Percentiles rank a stretch among this genome's conserved stretches.
Conservation (phyloP, 768 basidiomycete genomes). For the Collybia sp. region DNA sequence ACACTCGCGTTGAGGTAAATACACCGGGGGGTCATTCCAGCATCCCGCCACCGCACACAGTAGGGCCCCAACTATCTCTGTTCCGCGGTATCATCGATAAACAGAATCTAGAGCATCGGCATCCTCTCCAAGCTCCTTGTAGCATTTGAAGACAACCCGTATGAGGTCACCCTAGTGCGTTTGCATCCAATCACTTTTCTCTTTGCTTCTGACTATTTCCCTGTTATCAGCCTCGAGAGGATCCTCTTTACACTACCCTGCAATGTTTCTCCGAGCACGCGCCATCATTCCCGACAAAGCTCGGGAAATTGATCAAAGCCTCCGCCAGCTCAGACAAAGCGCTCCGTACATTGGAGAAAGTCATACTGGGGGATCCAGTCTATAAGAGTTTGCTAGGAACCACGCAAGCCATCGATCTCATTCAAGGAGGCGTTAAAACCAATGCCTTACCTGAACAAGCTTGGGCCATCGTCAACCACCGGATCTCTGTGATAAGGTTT, state of each 20-base stretch:
- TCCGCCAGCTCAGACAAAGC: constrained; percentile 46
- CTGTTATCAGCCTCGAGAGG: constrained; percentile 44
- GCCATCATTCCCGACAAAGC: constrained; percentile 40
- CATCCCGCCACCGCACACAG: constrained; percentile 79
- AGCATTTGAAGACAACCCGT: constrained; percentile 64
- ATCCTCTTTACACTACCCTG: constrained; percentile 54
- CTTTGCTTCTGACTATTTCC: not conserved
- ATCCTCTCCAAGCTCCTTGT: constrained; percentile 70
- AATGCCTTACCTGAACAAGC: constrained; percentile 80
- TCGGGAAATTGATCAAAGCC: constrained; percentile 43
- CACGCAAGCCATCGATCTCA: constrained; percentile 75
- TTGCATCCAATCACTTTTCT: not conserved
- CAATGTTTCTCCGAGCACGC: constrained; percentile 67
- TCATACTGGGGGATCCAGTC: constrained; percentile 31
- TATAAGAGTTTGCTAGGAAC: constrained; percentile 53
- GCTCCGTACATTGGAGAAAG: constrained; percentile 46
- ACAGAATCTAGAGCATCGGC: constrained; percentile 61
- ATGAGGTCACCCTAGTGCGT: constrained; percentile 42
- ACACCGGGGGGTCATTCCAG: constrained; percentile 84
- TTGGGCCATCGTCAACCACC: constrained; percentile 67
- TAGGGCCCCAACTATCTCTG: constrained; percentile 17
- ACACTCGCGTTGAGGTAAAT: constrained; percentile 60
- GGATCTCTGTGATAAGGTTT: constrained; percentile 58
- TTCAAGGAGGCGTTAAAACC: constrained; percentile 63
- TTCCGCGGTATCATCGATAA: not conserved